Evolutionary conservation across 768 basidiomycete species (phyloP), one percentile per base, ranked within the genome.

Genomic region (Hericium alpestre): DNA sequence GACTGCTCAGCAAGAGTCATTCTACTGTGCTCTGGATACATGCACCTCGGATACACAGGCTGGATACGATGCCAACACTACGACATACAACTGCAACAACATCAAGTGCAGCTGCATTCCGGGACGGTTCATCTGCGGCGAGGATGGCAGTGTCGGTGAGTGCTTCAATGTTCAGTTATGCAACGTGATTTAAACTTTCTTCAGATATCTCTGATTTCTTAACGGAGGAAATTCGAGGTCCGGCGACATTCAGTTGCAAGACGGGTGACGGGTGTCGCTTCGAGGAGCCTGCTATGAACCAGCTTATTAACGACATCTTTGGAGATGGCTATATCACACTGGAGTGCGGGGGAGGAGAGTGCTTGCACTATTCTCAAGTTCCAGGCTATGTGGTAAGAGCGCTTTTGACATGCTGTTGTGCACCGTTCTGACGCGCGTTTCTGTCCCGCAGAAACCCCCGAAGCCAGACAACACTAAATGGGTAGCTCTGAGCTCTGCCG

Each of bases 271-370:
- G 84, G 8, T 97, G 94, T 72, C 81, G 77, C 59, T 99, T 99
- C 64, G 87, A 94, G 68, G 96, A 99, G 65, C 90, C 92, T 0
- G 93, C 89, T 0, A 98, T 99, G 96, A 96, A 99, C 65, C 77
- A 85, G 37, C 79, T 99, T 54, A 98, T 99, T 71, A 82, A 87
- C 65, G 84, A 87, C 59, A 85, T 99, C 63, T 98, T 99, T 62
- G 96, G 90, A 1, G 96, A 99, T 67, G 76, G 74, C 1, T 89
- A 84, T 66, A 99, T 99, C 66, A 87, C 91, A 2, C 76, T 98
- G 53, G 69, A 83, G 38, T 98, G 96, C 63, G 73, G 87, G 1
- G 84, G 90, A 5, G 95, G 96, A 20, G 96, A 98, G 72, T 98
- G 96, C 66, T 66, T 99, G 66, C 90, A 95, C 65, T 91, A 84